Evolutionary conservation across 352 stramenopile genomes (phyloP).

Genomic region (Globisporangium spiculum): DNA sequence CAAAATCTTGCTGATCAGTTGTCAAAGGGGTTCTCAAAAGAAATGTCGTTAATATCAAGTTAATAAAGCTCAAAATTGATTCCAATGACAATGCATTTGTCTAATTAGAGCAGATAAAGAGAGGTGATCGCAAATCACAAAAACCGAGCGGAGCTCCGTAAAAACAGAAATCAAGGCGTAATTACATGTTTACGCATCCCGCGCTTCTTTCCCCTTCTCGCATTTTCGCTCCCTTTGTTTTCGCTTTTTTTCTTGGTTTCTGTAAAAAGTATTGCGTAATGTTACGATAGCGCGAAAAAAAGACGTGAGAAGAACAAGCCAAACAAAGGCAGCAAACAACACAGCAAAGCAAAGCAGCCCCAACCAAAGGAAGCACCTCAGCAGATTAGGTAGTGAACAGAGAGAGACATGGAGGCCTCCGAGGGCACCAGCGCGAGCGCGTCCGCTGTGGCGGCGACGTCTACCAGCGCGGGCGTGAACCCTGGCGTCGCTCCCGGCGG

Average conservation of each 20-base stretch:
- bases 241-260: background rate
- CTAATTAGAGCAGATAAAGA: background rate
- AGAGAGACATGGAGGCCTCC: constrained; percentile 15
- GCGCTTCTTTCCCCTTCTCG: background rate
- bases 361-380: constrained; percentile 3
- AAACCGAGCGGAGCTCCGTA: background rate
- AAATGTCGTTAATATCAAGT: background rate
- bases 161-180: constrained; percentile 7
- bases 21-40: background rate
- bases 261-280: constrained; percentile 7
- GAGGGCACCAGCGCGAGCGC: constrained; percentile 3
- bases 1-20: background rate
- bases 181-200: background rate
- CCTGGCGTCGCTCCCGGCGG: background rate
- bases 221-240: background rate
- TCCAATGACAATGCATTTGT: too few species aligned
- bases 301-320: constrained; percentile 12
- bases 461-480: background rate
- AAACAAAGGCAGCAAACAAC: background rate
- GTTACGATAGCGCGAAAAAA: constrained; percentile 12
- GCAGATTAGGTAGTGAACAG: background rate
- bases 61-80: background rate
- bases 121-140: background rate
- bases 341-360: constrained; percentile 3
- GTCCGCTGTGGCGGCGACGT: background rate